These are phyloP conservation scores for Neopestalotiopsis clavispora DNA, from an alignment of 2,329 filamentous ascomycete genomes.

Conservation along the genomic window DNA sequence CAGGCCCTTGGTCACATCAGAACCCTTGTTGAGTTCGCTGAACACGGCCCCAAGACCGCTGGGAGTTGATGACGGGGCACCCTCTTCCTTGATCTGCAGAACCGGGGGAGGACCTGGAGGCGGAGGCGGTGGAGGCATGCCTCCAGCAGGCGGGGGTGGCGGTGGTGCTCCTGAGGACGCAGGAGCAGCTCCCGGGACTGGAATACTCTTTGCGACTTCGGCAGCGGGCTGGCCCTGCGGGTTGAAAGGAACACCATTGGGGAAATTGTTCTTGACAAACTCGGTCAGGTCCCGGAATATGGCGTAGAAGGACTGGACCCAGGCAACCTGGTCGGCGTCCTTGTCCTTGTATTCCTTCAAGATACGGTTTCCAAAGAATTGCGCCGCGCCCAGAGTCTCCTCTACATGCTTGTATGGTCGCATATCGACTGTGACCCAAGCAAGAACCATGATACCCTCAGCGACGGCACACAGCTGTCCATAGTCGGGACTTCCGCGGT, in stretches of 20 bases:
- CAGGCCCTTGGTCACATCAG: conserved; percentile 84
- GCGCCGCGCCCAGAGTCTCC: conserved; percentile 80
- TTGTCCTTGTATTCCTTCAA: conserved; percentile 86
- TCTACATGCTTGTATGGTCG: conserved; percentile 87
- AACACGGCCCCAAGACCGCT: conserved; percentile 86
- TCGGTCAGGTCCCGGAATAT: conserved; percentile 83
- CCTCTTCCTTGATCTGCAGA: conserved; percentile 60
- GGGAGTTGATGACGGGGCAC: conserved; percentile 48
- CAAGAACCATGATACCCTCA: conserved; percentile 86
- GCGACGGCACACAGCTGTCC: conserved; percentile 86
- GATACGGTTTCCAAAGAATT: conserved; percentile 95
- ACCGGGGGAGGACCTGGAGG: conserved; percentile 73
- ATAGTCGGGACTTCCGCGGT: conserved; percentile 75
- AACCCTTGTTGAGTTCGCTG: conserved; percentile 86
- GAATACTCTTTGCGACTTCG: conserved; percentile 67
- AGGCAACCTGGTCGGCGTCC: conserved; percentile 81
- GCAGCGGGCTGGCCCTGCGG: conserved; percentile 73
- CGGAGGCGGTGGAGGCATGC: conserved; percentile 71
- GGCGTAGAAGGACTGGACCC: conserved; percentile 90
- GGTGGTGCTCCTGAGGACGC: conserved; percentile 54
- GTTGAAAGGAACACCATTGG: conserved; percentile 86
- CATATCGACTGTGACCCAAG: conserved; percentile 85
- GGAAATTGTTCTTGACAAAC: conserved; percentile 85
- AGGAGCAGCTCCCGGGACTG: conserved; percentile 43
- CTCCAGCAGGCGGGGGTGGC: conserved; percentile 57